phyloP scores from a whole-genome alignment of 2,329 filamentous ascomycete species.

The Pseudophaeomoniella oleicola region DNA sequence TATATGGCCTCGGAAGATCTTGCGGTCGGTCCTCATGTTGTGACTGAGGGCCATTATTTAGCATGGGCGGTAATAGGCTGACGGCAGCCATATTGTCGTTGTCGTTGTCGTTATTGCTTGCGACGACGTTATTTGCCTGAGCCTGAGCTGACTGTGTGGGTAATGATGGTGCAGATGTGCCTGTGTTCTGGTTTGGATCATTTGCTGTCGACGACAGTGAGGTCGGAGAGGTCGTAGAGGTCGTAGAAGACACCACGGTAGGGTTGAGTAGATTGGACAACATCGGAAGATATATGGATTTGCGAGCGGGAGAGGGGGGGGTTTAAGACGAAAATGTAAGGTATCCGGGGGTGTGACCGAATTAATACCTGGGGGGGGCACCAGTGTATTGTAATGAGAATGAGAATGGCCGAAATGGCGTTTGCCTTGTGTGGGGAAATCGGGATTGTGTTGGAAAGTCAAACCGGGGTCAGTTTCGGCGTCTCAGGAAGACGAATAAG shows the following conservation, averaged over 20 bases:
- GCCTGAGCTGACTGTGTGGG: constrained; percentile 6
- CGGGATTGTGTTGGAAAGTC: too few relatives aligned
- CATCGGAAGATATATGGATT: too few relatives aligned
- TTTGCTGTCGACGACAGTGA: constrained; percentile 3
- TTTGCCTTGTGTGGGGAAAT: too few relatives aligned
- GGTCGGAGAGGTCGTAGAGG: constrained; percentile 7
- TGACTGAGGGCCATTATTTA: constrained; percentile 25
- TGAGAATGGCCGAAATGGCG: too few relatives aligned
- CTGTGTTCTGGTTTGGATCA: constrained; percentile 7
- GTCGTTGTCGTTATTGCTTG: constrained; percentile 16
- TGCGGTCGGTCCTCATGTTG: constrained; percentile 50
- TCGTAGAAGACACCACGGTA: constrained; percentile 19
- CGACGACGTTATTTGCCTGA: constrained; percentile 4
- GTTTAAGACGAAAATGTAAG: too few relatives aligned
- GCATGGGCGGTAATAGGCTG: constrained; percentile 27
- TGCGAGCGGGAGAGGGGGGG: too few relatives aligned
- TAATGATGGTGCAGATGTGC: constrained; percentile 16
- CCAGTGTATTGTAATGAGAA: too few relatives aligned
- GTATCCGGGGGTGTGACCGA: too few relatives aligned
- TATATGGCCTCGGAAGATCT: constrained; percentile 92
- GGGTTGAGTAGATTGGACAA: constrained; percentile 64
- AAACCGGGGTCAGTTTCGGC: too few relatives aligned
- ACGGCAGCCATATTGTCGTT: constrained; percentile 30
- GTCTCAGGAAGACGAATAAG: too few relatives aligned
- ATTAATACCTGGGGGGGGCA: too few relatives aligned